Percentiles rank a stretch among this genome's conserved stretches.
Evolutionary conservation across 108 stramenopile genomes (phyloP).

Genomic region (Fistulifera solaris): DNA sequence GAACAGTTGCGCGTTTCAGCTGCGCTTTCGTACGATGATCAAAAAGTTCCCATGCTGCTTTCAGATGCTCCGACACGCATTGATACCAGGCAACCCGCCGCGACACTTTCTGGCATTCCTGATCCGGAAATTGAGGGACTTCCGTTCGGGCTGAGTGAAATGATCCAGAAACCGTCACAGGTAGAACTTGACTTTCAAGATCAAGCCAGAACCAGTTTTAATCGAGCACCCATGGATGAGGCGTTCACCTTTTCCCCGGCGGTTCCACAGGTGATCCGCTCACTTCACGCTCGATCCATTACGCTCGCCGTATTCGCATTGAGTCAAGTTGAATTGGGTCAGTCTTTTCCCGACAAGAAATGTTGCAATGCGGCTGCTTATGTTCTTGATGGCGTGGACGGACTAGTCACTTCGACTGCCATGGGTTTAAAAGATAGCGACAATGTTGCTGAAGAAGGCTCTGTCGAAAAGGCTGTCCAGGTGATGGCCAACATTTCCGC

Average conservation of each 20-base stretch:
- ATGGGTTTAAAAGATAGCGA: conserved; percentile 77
- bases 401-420: conserved; percentile 78
- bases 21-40: conserved; percentile 60
- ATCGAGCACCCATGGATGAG: conserved; percentile 38
- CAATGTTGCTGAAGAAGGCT: conserved; percentile 64
- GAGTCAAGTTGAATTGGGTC: conserved; percentile 82
- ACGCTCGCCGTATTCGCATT: conserved; percentile 73
- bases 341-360: conserved; percentile 73
- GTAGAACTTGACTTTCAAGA: conserved; percentile 18
- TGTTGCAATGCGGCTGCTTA: conserved; percentile 69
- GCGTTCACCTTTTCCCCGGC: conserved; percentile 67
- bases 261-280: conserved; percentile 68
- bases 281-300: conserved; percentile 82
- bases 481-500: conserved; percentile 83
- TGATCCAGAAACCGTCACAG: conserved; percentile 39
- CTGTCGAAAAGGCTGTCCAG: conserved; percentile 82
- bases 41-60: conserved; percentile 57
- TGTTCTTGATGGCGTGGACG: conserved; percentile 80
- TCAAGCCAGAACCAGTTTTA: conserved; percentile 28
- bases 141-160: conserved; percentile 69
- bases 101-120: conserved; percentile 30
- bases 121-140: conserved; percentile 69
- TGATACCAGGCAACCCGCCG: conserved; percentile 10
- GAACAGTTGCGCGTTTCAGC: conserved; percentile 77
- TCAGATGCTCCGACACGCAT: conserved; percentile 20